Evolutionary conservation across 208 protist species (phyloP).

Genomic region (Zelonia costaricensis): DNA sequence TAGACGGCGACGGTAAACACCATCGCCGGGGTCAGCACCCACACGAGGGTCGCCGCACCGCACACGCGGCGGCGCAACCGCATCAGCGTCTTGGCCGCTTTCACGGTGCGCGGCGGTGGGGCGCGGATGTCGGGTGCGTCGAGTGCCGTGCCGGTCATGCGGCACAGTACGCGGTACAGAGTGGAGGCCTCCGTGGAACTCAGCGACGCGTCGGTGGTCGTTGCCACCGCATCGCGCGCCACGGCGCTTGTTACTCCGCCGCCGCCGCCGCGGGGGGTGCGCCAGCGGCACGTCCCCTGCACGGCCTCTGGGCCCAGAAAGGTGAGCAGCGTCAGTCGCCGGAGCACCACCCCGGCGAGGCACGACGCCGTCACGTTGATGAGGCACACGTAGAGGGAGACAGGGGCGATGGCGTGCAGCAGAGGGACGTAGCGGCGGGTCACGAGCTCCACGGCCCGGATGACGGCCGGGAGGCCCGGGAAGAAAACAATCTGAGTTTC

Average conservation of each 20-base stretch:
- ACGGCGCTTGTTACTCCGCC: no score
- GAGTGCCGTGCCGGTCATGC: constrained; percentile 23
- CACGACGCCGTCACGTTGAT: constrained; percentile 47
- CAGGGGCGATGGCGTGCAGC: constrained; percentile 37
- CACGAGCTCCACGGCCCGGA: constrained; percentile 42
- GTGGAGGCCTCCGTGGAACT: constrained; percentile 11
- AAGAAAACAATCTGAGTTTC: constrained; percentile 78
- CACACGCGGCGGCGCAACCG: constrained; percentile 37
- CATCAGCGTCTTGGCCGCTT: neutral
- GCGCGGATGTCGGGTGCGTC: constrained; percentile 4
- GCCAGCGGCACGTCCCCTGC: constrained; percentile 8
- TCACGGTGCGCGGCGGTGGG: constrained; percentile 7
- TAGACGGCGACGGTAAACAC: constrained; percentile 80
- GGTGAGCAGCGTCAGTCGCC: constrained; percentile 54
- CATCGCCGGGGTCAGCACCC: constrained; percentile 60
- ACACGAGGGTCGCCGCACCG: constrained; percentile 53
- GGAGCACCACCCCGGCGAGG: constrained; percentile 49
- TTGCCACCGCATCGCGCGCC: neutral
- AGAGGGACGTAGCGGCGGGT: constrained; percentile 23
- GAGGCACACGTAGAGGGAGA: constrained; percentile 48
- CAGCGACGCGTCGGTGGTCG: neutral
- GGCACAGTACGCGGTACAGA: constrained; percentile 17
- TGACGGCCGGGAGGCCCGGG: constrained; percentile 55
- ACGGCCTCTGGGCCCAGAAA: constrained; percentile 40
- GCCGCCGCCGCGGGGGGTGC: neutral